Evolutionary conservation across 345 rosid genomes (phyloP).

Genomic region (Sapria himalayana): DNA sequence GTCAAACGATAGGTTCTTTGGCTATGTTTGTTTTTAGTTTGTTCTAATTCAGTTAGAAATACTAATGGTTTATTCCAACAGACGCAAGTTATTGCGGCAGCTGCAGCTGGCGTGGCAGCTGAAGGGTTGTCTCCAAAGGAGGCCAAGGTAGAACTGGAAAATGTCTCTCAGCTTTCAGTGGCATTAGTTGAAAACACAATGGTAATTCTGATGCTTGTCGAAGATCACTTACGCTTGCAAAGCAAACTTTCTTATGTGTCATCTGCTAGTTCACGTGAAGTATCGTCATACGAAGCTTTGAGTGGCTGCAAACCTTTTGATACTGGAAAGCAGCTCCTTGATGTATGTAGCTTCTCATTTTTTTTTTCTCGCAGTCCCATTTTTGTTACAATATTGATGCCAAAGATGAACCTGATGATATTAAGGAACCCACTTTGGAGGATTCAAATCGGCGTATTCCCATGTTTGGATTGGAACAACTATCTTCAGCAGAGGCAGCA

Average conservation of each 20-base stretch:
- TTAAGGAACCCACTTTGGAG: too few species aligned
- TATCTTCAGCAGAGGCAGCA: slow-evolving; percentile 90
- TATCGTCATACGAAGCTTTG: slow-evolving; percentile 35
- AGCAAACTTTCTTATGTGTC: slow-evolving; percentile 63
- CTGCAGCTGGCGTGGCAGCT: slow-evolving; percentile 99
- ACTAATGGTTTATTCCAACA: slow-evolving; percentile 35
- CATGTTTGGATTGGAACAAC: slow-evolving; percentile 77
- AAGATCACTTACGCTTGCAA: slow-evolving; percentile 92
- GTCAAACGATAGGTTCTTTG: too few species aligned
- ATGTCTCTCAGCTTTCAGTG: slow-evolving; percentile 98
- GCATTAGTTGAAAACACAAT: slow-evolving; percentile 96
- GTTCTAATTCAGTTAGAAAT: too few species aligned
- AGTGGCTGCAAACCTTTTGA: slow-evolving; percentile 39
- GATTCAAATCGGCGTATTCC: slow-evolving; percentile 92
- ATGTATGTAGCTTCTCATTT: slow-evolving; percentile 49
- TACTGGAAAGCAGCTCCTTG: slow-evolving; percentile 56
- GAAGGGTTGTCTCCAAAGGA: slow-evolving; percentile 78
- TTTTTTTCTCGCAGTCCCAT: background rate
- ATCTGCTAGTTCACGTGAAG: slow-evolving; percentile 16
- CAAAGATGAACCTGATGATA: too few species aligned
- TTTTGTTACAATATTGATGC: too few species aligned
- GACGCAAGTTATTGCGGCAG: slow-evolving; percentile 99
- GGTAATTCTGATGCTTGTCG: slow-evolving; percentile 95
- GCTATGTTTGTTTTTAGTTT: too few species aligned
- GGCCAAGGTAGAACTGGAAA: slow-evolving; percentile 75